Evolutionary conservation across 1,139 yeast species (phyloP).

Genomic region (Citeromyces siamensis): DNA sequence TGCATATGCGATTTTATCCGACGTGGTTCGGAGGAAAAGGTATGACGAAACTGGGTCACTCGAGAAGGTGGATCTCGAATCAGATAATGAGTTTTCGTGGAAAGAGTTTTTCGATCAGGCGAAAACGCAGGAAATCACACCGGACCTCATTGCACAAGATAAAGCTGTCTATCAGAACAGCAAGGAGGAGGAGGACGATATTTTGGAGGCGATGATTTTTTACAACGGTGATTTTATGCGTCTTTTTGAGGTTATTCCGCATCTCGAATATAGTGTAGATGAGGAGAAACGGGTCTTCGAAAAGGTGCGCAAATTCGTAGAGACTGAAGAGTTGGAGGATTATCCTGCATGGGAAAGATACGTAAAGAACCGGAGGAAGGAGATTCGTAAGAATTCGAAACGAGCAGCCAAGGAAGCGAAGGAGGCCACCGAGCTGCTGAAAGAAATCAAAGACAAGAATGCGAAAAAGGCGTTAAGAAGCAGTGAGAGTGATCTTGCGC

Average conservation of each 20-base stretch:
- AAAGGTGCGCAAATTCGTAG: conserved; percentile 33
- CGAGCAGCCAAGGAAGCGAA: conserved; percentile 46
- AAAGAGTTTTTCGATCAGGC: conserved; percentile 48
- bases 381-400: conserved; percentile 32
- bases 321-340: conserved; percentile 21
- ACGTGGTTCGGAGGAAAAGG: conserved; percentile 36
- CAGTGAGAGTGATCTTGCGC: conserved; percentile 33
- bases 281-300: conserved; percentile 50
- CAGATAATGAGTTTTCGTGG: conserved; percentile 40
- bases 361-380: conserved; percentile 29
- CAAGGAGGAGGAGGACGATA: conserved; percentile 55
- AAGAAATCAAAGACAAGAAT: conserved; percentile 28
- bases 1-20: conserved; percentile 61
- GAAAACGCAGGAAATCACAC: conserved; percentile 38
- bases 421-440: conserved; percentile 54
- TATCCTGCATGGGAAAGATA: conserved; percentile 42
- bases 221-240: conserved; percentile 60
- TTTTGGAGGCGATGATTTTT: conserved; percentile 42
- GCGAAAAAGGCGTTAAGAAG: conserved; percentile 15
- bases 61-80: conserved; percentile 27
- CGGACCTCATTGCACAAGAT: conserved; percentile 68
- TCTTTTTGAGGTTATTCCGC: conserved; percentile 67
- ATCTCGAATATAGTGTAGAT: conserved; percentile 49
- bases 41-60: conserved; percentile 64
- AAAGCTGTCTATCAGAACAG: conserved; percentile 49